Conservation (phyloP, 2,329 filamentous ascomycete genomes). For the Ambrosiella beaveri region DNA sequence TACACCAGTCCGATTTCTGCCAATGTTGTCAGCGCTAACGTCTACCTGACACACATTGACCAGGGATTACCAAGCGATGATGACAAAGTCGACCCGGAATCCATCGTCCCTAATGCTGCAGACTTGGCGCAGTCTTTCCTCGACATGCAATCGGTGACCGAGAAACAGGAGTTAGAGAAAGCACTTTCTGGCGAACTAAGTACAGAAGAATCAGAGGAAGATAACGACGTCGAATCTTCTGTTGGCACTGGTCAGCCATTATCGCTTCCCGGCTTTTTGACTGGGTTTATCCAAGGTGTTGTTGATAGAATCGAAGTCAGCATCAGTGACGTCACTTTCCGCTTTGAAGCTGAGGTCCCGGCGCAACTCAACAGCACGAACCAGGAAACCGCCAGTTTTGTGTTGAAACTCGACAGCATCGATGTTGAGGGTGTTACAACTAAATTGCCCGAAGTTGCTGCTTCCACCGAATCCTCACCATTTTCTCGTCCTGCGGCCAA, state of each 20-base stretch:
- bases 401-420: constrained; percentile 46
- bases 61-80: not conserved
- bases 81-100: not conserved
- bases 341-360: constrained; percentile 44
- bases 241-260: constrained; percentile 55
- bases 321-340: constrained; percentile 47
- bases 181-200: constrained; percentile 45
- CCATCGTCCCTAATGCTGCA: constrained; percentile 45
- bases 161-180: constrained; percentile 51
- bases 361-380: constrained; percentile 23
- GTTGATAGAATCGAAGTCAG: constrained; percentile 52
- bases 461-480: not conserved
- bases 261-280: constrained; percentile 52
- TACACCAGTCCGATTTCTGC: constrained; percentile 69
- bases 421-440: constrained; percentile 48
- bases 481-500: not conserved
- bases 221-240: constrained; percentile 34
- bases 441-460: not conserved
- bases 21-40: constrained; percentile 65
- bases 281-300: constrained; percentile 56
- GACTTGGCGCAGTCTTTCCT: constrained; percentile 66
- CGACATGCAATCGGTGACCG: constrained; percentile 48
- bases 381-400: constrained; percentile 40
- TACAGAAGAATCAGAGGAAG: constrained; percentile 40
- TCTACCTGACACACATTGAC: constrained; percentile 40